Evolutionary conservation across 495 filamentous ascomycete genomes (phyloP).

Genomic region (Collariella sp.): DNA sequence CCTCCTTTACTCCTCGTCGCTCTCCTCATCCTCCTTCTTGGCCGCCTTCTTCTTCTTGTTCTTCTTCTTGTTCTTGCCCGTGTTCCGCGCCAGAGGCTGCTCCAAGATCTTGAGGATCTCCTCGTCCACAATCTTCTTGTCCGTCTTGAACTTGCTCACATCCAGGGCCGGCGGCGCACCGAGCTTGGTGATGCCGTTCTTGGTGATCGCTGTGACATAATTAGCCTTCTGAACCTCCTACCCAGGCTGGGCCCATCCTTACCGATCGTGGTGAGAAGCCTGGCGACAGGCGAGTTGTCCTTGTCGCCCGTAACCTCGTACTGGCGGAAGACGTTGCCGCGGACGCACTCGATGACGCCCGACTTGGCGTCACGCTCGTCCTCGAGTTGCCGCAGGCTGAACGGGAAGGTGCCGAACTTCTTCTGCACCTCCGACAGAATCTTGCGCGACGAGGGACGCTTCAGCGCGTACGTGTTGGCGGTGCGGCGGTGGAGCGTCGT

Average conservation of each 20-base stretch:
- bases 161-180: constrained; percentile 65
- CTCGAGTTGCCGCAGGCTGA: constrained; percentile 92
- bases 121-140: constrained; percentile 96
- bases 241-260: constrained; percentile 30
- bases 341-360: constrained; percentile 90
- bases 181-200: constrained; percentile 86
- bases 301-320: constrained; percentile 95
- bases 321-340: constrained; percentile 78
- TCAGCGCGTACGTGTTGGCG: constrained; percentile 77
- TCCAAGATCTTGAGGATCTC: constrained; percentile 90
- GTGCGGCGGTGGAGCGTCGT: constrained; percentile 90
- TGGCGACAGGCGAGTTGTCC: constrained; percentile 70
- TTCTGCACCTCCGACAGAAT: constrained; percentile 85
- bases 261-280: constrained; percentile 88
- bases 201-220: constrained; percentile 72
- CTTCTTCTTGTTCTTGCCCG: constrained; percentile 81
- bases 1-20: constrained; percentile 31
- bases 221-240: neutral
- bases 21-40: constrained; percentile 51
- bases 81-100: constrained; percentile 67
- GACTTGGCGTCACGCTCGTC: constrained; percentile 96
- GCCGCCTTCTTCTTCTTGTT: constrained; percentile 69
- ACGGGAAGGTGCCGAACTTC: constrained; percentile 96
- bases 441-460: constrained; percentile 84
- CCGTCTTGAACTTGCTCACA: constrained; percentile 70